Percentiles rank a stretch among this genome's conserved stretches.
Evolutionary conservation across 352 stramenopile species (phyloP).

Genomic region (Pythium aristosporum): DNA sequence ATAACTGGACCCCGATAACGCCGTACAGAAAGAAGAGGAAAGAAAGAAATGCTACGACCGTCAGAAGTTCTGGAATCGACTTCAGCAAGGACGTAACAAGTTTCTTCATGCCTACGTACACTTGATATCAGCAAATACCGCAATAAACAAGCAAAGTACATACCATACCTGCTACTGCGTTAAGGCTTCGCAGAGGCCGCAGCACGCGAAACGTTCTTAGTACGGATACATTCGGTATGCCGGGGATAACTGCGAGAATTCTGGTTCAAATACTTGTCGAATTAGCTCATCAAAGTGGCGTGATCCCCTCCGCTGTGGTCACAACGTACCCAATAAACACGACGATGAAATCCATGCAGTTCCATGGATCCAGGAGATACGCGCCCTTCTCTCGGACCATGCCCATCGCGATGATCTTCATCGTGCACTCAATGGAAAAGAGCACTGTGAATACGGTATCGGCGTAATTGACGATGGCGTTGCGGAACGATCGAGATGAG

Average conservation of each 20-base stretch:
- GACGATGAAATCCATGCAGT: conserved; percentile 90
- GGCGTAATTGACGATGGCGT: conserved; percentile 58
- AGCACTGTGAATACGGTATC: conserved; percentile 58
- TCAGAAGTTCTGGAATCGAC: conserved; percentile 75
- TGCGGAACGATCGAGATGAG: conserved; percentile 38
- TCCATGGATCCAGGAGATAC: conserved; percentile 90
- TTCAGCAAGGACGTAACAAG: conserved; percentile 74
- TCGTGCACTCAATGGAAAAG: conserved; percentile 86
- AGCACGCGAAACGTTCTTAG: conserved; percentile 64
- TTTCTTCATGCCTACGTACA: conserved; percentile 60
- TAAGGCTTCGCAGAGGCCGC: conserved; percentile 54
- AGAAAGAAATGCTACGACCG: conserved; percentile 73
- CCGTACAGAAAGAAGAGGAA: conserved; percentile 88
- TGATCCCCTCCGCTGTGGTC: neutral
- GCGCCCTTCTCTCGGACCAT: conserved; percentile 59
- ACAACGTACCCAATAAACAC: conserved; percentile 72
- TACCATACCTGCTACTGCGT: conserved; percentile 48
- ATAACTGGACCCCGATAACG: conserved; percentile 83
- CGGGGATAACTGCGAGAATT: conserved; percentile 61
- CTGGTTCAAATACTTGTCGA: conserved; percentile 21
- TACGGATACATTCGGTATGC: conserved; percentile 62
- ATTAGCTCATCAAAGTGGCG: neutral
- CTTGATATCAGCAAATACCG: neutral
- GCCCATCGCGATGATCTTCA: conserved; percentile 91
- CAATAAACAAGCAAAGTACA: neutral